Evolutionary conservation across 352 stramenopile genomes (phyloP).

Genomic region (Phytophthora agathidicida): DNA sequence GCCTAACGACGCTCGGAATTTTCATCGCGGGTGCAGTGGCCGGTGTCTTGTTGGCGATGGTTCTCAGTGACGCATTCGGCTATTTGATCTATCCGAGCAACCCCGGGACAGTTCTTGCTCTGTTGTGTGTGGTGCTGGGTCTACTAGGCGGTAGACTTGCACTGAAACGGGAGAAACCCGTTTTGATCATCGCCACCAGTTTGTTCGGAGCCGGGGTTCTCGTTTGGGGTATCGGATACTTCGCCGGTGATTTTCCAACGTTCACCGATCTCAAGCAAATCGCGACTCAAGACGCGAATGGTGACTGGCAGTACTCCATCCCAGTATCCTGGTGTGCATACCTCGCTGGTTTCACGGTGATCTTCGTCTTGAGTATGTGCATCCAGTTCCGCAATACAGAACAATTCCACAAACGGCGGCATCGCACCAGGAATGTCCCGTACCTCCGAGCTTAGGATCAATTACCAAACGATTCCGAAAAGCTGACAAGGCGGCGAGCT

Average conservation of each 20-base stretch:
- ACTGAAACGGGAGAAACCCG: constrained; percentile 49
- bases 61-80: constrained; percentile 43
- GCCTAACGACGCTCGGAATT: constrained; percentile 42
- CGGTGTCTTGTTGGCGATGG: constrained; percentile 48
- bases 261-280: constrained; percentile 46
- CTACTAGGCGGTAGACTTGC: constrained; percentile 35
- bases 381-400: constrained; percentile 55
- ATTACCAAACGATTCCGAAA: too few species aligned
- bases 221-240: constrained; percentile 56
- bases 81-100: constrained; percentile 47
- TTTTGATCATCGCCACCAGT: constrained; percentile 47
- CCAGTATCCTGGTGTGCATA: constrained; percentile 50
- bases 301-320: constrained; percentile 41
- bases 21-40: constrained; percentile 44
- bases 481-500: too few species aligned
- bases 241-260: constrained; percentile 47
- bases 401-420: constrained; percentile 2
- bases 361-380: constrained; percentile 41
- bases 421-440: constrained; percentile 1
- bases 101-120: constrained; percentile 35
- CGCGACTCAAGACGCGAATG: constrained; percentile 24
- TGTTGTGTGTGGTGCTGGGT: constrained; percentile 36
- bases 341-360: constrained; percentile 37
- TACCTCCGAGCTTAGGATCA: constrained; percentile 12
- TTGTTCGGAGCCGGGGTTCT: constrained; percentile 41